Evolutionary conservation across 169 alveolate genomes (phyloP), one percentile per base, ranked within the genome.

Genomic region (Eimeria maxima): DNA sequence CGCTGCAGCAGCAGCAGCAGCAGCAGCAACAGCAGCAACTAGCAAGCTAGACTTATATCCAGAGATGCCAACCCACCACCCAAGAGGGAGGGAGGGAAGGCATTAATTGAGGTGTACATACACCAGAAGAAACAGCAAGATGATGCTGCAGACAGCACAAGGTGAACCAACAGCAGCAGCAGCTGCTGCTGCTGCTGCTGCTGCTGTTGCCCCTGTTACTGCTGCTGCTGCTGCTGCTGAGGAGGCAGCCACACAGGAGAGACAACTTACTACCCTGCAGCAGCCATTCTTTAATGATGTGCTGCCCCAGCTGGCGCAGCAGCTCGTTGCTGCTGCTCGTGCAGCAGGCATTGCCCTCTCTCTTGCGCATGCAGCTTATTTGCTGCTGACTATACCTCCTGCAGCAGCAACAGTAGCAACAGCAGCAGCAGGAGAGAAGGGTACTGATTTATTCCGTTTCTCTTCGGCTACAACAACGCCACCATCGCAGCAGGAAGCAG

Each of bases 1-100:
- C 13, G 89, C 89, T 2, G 87, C 87, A 76, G 87, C 87, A 45
- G 87, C 60, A 33, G 65, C 80, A 27, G 80, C 80, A 69, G 80
- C 80, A 69, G 45, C 80, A 69, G 45, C n/a, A 7, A 24, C 67
- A 7, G 67, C 67, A 57, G 67, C 67, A 57, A 14, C n/a, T 18
- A 18, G 24, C 67, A 5, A 50, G 57, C 11, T 65, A 27, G 57
- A 50, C 5, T 11, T 11, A 50, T 5, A 50, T 7, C 57, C 57
- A 50, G 57, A n/a, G n/a, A n/a, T 50, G 57, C 11, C 5, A 50
- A 11, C 11, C 57, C n/a, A 65, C 33, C 2, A 29, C 76, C 76
- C 11, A 50, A 7, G 5, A 7, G 57, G 11, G 57, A 11, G 5
- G 57, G 11, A 20, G 33, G 11, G 2, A 29, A 10, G 33, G 76